A percentile compares a stretch with the other conserved stretches of the same genome.
Evolutionary conservation across 768 basidiomycete genomes (phyloP).

Genomic region (Melanogaster broomeanus): DNA sequence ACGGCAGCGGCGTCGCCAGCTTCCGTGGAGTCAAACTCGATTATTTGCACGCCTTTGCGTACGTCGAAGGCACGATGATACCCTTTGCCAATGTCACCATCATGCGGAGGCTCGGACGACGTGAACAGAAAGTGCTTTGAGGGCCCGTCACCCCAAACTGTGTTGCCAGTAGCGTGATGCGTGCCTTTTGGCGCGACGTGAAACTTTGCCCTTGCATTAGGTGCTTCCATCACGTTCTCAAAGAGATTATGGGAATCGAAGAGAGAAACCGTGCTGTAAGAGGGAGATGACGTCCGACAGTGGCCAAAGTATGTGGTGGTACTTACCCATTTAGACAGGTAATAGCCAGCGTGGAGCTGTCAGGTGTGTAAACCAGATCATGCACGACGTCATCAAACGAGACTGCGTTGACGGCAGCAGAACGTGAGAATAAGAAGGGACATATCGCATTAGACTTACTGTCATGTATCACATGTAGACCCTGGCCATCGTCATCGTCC

Average conservation of each 20-base stretch:
- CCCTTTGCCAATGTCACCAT: slow-evolving; percentile 30
- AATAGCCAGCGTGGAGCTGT: slow-evolving; percentile 39
- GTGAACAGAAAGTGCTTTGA: slow-evolving; percentile 49
- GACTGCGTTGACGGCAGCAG: slow-evolving; percentile 14
- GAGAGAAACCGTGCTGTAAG: slow-evolving; percentile 22
- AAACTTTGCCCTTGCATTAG: slow-evolving; percentile 16
- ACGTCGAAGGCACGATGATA: slow-evolving; percentile 55
- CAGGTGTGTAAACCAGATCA: slow-evolving; percentile 48
- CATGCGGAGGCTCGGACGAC: slow-evolving; percentile 50
- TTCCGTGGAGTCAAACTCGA: slow-evolving; percentile 46
- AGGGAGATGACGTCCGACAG: neutral
- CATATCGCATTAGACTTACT: slow-evolving; percentile 13
- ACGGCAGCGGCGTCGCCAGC: slow-evolving; percentile 56
- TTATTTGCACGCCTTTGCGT: slow-evolving; percentile 15
- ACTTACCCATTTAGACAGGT: slow-evolving; percentile 31
- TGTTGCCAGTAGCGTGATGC: slow-evolving; percentile 42
- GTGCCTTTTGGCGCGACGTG: slow-evolving; percentile 14
- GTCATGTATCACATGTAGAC: slow-evolving; percentile 10
- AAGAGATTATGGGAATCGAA: slow-evolving; percentile 25
- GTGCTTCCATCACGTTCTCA: slow-evolving; percentile 12
- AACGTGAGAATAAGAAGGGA: slow-evolving; percentile 3
- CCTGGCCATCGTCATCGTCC: slow-evolving; percentile 10
- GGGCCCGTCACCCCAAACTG: slow-evolving; percentile 51
- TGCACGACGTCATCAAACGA: slow-evolving; percentile 35
- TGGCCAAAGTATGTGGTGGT: neutral